Evolutionary conservation across 768 basidiomycete species (phyloP), one percentile per base, ranked within the genome.

Genomic region (Leccinum disarticulatum): DNA sequence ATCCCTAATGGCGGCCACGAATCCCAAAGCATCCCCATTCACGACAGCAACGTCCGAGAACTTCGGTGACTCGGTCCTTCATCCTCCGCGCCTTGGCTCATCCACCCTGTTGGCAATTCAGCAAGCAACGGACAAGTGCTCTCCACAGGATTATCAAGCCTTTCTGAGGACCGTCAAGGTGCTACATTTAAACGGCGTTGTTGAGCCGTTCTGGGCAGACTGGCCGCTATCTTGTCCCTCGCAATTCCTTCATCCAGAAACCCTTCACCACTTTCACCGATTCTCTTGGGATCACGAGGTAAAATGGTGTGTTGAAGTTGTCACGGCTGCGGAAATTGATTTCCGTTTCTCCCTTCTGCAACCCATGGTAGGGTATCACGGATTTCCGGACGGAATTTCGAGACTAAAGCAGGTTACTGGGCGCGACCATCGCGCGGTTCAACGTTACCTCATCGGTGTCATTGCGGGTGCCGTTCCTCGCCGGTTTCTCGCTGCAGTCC

Each of bases 381-480:
- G 74, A n/a, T 80, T 79, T 54, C 61, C 65, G 17, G 71, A 76
- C 17, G 79, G 79, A 0, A 74, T 80, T 10, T 77, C 75, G 48
- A 62, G 27, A 55, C 64, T 35, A 63, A 72, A 66, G 68, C 66
- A 56, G 30, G 62, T 64, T 4, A 55, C 47, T 2, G 35, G 46
- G 3, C 17, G 25, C 28, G 35, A 54, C 57, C 11, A 68, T 65
- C 38, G 17, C 3, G 7, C 48, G 5, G 68, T 75, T 1, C 64
- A 57, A 9, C 73, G 1, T 0, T 62, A 62, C 7, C 22, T 57
- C 7, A 6, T 36, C 36, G 58, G n/a, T 66, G 66, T 7, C 68
- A 76, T 63, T 70, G 15, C 17, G 1, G 47, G 52, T 11, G 27
- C 13, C 0, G 31, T 54, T 9, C n/a, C 43, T 9, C 15, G 15